Percentiles rank a stretch among this genome's conserved stretches.
Conservation (phyloP, 306 rosid species). For the Fragaria iinumae region DNA sequence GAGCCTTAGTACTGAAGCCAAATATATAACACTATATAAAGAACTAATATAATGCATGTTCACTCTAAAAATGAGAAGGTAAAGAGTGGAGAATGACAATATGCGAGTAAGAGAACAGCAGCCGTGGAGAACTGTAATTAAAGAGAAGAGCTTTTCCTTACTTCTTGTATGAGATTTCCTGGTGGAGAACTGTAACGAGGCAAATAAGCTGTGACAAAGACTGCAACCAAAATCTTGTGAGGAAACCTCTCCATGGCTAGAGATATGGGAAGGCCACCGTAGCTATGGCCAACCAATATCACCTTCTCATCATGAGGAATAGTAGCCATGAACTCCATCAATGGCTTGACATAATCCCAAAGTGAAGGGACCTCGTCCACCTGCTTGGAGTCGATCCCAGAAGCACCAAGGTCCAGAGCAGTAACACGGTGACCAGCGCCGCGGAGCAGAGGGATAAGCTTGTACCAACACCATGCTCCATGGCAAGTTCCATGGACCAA, state of each 20-base stretch:
- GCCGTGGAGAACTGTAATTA: neutral
- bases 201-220: slow-evolving; percentile 43
- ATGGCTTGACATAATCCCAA: slow-evolving; percentile 38
- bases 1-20: neutral
- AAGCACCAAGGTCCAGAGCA: slow-evolving; percentile 41
- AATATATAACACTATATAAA: neutral
- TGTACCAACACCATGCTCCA: slow-evolving; percentile 67
- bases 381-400: slow-evolving; percentile 41
- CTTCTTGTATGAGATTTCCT: slow-evolving; percentile 28
- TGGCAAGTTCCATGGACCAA: slow-evolving; percentile 48
- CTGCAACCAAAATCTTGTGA: slow-evolving; percentile 35
- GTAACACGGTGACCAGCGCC: slow-evolving; percentile 39
- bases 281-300: slow-evolving; percentile 51
- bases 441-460: slow-evolving; percentile 33
- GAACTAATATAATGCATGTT: neutral
- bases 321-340: slow-evolving; percentile 37
- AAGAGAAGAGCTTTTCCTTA: neutral
- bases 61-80: neutral
- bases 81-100: neutral
- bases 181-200: slow-evolving; percentile 27
- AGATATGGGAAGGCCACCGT: slow-evolving; percentile 40
- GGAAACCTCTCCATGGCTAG: slow-evolving; percentile 56
- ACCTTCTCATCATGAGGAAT: slow-evolving; percentile 30
- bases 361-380: slow-evolving; percentile 32
- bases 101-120: neutral